A percentile compares a stretch with the other conserved stretches of the same genome.
phyloP scores from a whole-genome alignment of 1,284 basidiomycete genomes.

The Ustilago loliicola region DNA sequence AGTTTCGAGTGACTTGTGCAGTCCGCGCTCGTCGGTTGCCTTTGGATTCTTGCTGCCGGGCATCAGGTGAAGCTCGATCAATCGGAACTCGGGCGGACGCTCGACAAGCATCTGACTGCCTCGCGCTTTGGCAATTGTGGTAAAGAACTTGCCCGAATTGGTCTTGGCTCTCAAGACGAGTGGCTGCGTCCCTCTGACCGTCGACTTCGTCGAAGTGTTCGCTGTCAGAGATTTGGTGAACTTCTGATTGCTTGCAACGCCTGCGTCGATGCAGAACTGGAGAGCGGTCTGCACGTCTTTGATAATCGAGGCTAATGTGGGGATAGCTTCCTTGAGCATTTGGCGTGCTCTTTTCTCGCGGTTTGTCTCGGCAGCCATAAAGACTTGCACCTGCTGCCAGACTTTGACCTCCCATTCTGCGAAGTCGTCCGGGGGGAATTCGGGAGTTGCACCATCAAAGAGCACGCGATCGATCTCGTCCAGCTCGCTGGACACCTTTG shows the following conservation, averaged over 20 bases:
- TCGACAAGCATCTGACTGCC: conserved; percentile 54
- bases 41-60: conserved; percentile 49
- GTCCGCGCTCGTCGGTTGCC: conserved; percentile 41
- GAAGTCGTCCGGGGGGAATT: conserved; percentile 45
- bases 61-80: conserved; percentile 59
- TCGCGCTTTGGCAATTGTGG: conserved; percentile 53
- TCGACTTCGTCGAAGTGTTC: conserved; percentile 20
- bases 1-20: conserved; percentile 58
- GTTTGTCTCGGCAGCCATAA: conserved; percentile 50
- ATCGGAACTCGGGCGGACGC: conserved; percentile 40
- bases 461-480: conserved; percentile 29
- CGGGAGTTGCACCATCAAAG: conserved; percentile 39
- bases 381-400: conserved; percentile 25
- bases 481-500: conserved; percentile 20
- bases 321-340: conserved; percentile 38
- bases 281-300: conserved; percentile 50
- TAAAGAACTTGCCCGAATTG: conserved; percentile 56
- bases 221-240: conserved; percentile 51
- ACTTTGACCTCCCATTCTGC: conserved; percentile 52
- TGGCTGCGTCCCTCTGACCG: conserved; percentile 41
- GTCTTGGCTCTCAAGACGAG: conserved; percentile 56
- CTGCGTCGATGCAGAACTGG: conserved; percentile 52
- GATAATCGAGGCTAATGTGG: conserved; percentile 32
- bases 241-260: conserved; percentile 53
- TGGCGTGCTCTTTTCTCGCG: conserved; percentile 57